Evolutionary conservation across 2,329 filamentous ascomycete species (phyloP), one percentile per base, ranked within the genome.

Genomic region (Xylaria arbuscula): DNA sequence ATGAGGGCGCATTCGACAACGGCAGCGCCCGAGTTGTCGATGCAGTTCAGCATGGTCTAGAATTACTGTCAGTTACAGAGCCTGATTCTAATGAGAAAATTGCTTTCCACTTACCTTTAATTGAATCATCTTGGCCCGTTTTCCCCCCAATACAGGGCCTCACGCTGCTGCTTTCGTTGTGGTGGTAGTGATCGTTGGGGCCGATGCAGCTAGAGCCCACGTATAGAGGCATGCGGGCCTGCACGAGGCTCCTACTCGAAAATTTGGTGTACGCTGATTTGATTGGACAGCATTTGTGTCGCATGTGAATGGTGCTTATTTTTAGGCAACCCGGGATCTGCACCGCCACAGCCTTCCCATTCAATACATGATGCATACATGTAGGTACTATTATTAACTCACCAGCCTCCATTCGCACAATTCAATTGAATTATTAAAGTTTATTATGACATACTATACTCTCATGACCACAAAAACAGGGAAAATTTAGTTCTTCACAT

Each of bases 1-100:
- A 98, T 92, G 80, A 95, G 92, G 80, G 92, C 93, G 84, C 96
- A 99, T 85, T 99, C 96, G 83, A 98, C 96, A 74, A 99, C 87
- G 76, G 96, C 94, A 75, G 96, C 96, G 80, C 96, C 96, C 73
- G 96, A 98, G 86, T 98, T 99, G 91, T 99, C 96, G 89, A 99
- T 98, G 90, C 96, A 98, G 84, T 96, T 98, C 77, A 99, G 89
- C 89, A 99, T 93, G 80, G 94, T 92, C 96, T 98, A 75, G 40
- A n/a, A 38, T 50, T 32, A 1, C 19, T 9, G 59, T 67, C 6
- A 70, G 56, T 51, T 9, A 15, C 32, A 19, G 15, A 38, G 28
- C 32, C 19, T 32, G 17, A 4, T 28, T 28, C 3, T 22, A 7
- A 38, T 40, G 19, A 56, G 50, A 10, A n/a, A 6, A 36, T 9